phyloP scores from a whole-genome alignment of 495 filamentous ascomycete genomes.

The Letharia lupina region DNA sequence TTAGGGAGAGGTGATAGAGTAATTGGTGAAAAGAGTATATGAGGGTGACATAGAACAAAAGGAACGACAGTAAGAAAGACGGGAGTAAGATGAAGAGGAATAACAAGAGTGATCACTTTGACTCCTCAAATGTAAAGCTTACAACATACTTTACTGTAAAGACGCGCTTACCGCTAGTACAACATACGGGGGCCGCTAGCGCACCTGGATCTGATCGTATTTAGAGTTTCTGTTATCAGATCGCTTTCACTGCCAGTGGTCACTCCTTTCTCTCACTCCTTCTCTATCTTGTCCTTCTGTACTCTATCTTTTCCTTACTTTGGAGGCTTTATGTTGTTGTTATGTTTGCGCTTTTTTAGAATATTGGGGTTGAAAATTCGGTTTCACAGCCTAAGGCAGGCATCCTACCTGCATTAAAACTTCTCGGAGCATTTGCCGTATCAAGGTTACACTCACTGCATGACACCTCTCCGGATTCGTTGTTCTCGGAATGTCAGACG shows the following conservation, averaged over 20 bases:
- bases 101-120: background rate
- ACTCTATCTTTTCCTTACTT: background rate
- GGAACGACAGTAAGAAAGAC: conserved; percentile 21
- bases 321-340: background rate
- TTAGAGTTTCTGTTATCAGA: conserved; percentile 5
- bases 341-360: background rate
- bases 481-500: conserved; percentile 59
- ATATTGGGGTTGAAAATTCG: background rate
- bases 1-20: conserved; percentile 10
- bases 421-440: background rate
- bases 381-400: background rate
- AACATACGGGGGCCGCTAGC: background rate
- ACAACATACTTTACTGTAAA: background rate
- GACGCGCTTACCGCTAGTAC: conserved; percentile 2
- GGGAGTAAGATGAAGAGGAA: conserved; percentile 15
- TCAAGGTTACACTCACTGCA: background rate
- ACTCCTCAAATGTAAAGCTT: background rate
- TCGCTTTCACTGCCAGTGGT: background rate
- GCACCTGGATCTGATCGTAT: conserved; percentile 4
- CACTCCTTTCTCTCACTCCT: background rate
- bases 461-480: background rate
- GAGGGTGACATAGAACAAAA: conserved; percentile 22
- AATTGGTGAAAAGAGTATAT: conserved; percentile 18
- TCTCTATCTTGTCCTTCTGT: background rate
- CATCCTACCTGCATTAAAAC: background rate